A percentile compares a stretch with the other conserved stretches of the same genome.
phyloP scores from a whole-genome alignment of 169 alveolate species.

The Miamiensis avidus region DNA sequence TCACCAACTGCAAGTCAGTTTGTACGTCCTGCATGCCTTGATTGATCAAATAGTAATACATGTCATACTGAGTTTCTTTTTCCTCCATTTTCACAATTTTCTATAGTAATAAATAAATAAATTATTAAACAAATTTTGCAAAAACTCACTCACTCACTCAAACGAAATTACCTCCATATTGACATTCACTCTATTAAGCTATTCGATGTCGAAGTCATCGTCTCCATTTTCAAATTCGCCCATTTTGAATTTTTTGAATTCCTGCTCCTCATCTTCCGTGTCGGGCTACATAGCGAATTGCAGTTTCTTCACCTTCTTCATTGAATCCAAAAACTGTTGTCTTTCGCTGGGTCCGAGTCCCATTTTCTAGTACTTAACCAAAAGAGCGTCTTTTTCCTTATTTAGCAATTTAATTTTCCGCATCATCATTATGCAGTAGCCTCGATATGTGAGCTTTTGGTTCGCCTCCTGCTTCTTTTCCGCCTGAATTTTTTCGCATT shows the following conservation, averaged over 20 bases:
- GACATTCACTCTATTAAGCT: not conserved
- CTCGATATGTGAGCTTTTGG: too few species aligned
- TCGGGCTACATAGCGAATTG: too few species aligned
- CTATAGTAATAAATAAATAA: not conserved
- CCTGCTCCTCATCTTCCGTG: too few species aligned
- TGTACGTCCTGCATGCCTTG: not conserved
- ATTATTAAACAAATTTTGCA: too few species aligned
- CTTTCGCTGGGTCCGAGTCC: not conserved
- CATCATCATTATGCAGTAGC: too few species aligned
- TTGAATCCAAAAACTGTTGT: not conserved
- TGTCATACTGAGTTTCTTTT: not conserved
- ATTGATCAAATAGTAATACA: not conserved
- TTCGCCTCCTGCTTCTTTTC: too few species aligned
- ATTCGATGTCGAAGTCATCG: not conserved
- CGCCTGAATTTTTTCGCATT: too few species aligned
- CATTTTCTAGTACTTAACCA: too few species aligned
- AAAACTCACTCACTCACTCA: too few species aligned
- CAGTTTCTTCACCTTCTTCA: not conserved
- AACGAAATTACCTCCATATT: not conserved
- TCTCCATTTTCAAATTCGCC: not conserved
- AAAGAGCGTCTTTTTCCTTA: too few species aligned
- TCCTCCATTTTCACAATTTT: not conserved
- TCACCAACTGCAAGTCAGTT: not conserved
- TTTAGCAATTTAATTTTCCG: too few species aligned
- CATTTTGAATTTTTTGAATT: too few species aligned